phyloP scores from a whole-genome alignment of 768 basidiomycete species.

The Pholiota molesta region DNA sequence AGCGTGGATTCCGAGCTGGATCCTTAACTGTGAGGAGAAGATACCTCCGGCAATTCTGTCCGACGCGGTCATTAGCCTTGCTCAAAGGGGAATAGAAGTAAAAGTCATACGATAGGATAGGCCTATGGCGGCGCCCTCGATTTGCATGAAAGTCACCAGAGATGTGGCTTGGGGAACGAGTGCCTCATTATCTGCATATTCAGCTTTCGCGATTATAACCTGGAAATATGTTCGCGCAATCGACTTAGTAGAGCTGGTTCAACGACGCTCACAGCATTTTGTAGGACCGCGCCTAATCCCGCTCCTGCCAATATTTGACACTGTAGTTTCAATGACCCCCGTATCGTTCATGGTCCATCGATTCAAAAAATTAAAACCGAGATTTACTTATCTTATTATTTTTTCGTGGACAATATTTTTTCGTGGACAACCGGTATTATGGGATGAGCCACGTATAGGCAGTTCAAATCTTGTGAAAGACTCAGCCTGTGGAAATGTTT shows the following conservation, averaged over 20 bases:
- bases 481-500: too few relatives aligned
- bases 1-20: background rate
- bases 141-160: constrained; percentile 11
- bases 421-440: too few relatives aligned
- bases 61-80: background rate
- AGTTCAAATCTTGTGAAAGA: too few relatives aligned
- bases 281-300: constrained; percentile 8
- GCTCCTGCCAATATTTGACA: constrained; percentile 10
- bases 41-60: constrained; percentile 4
- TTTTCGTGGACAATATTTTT: too few relatives aligned
- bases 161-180: constrained; percentile 10
- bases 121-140: constrained; percentile 10
- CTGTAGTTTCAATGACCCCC: too few relatives aligned
- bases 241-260: background rate
- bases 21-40: constrained; percentile 11
- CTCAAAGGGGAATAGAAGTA: background rate
- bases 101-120: constrained; percentile 4
- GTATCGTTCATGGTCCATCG: too few relatives aligned
- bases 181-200: constrained; percentile 7
- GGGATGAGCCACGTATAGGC: too few relatives aligned
- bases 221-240: background rate
- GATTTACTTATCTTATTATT: too few relatives aligned
- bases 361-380: too few relatives aligned
- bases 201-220: constrained; percentile 10
- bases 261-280: constrained; percentile 4